Percentiles rank a stretch among this genome's conserved stretches.
phyloP scores from a whole-genome alignment of 768 basidiomycete genomes.

The Pulveroboletus sp. region DNA sequence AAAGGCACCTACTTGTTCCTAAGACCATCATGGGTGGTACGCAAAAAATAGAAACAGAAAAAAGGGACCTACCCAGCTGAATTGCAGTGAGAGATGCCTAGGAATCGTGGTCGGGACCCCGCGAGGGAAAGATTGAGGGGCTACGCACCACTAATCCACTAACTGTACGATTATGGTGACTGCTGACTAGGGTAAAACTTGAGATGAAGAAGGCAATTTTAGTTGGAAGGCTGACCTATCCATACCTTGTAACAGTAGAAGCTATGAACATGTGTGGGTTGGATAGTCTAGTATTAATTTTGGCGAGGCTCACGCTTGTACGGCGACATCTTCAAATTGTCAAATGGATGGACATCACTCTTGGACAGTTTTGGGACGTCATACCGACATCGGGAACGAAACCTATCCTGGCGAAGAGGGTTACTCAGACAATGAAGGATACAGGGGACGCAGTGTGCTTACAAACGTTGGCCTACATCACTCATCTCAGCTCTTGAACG shows the following conservation, averaged over 20 bases:
- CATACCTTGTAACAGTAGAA: slow-evolving; percentile 5
- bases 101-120: no score
- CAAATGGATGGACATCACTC: neutral
- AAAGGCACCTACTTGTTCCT: no score
- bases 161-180: no score
- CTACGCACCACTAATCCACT: no score
- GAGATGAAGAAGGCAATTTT: no score
- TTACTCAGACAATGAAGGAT: neutral
- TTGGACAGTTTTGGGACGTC: neutral
- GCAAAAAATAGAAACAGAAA: no score
- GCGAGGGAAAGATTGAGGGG: no score
- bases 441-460: neutral
- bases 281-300: neutral
- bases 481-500: neutral
- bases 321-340: neutral
- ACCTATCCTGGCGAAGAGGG: neutral
- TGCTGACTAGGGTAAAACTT: no score
- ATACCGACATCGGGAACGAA: neutral
- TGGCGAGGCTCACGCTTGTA: neutral
- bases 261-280: neutral
- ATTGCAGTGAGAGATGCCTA: no score
- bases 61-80: no score
- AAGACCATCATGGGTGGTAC: no score
- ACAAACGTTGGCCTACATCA: neutral
- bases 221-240: slow-evolving; percentile 3